Evolutionary conservation across 495 filamentous ascomycete species (phyloP).

Genomic region (Penicillium macrosclerotiorum): DNA sequence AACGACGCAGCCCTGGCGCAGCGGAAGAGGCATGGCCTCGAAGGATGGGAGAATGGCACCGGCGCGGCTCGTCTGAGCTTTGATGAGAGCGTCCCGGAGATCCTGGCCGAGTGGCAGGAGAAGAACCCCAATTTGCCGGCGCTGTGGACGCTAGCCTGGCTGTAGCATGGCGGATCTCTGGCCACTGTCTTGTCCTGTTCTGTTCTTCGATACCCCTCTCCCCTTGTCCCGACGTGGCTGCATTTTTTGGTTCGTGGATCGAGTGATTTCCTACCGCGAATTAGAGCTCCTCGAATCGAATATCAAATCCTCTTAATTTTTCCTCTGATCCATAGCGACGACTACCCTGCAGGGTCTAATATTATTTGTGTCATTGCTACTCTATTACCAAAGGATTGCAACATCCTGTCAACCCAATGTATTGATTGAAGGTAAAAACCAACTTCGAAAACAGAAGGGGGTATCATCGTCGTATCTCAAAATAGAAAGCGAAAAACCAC

Average conservation of each 20-base stretch:
- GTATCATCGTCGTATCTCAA: conserved; percentile 3
- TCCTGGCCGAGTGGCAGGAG: conserved; percentile 95
- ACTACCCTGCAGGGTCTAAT: too few species aligned
- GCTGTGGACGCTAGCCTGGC: conserved; percentile 94
- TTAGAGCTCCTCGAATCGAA: too few species aligned
- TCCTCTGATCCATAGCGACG: too few species aligned
- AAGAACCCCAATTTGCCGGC: conserved; percentile 87
- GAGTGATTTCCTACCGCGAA: too few species aligned
- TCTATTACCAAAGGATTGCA: too few species aligned
- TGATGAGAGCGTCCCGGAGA: conserved; percentile 90
- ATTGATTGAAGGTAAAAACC: too few species aligned
- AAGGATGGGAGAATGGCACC: conserved; percentile 66
- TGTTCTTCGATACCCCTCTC: conserved; percentile 5
- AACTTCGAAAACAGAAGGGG: background rate
- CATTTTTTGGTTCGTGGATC: too few species aligned
- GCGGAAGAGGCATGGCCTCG: conserved; percentile 57
- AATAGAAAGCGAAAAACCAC: too few species aligned
- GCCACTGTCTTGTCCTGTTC: background rate
- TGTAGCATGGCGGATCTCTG: conserved; percentile 47
- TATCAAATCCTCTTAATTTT: background rate
- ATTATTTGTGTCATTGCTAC: too few species aligned
- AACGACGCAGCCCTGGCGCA: conserved; percentile 82
- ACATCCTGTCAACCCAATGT: too few species aligned
- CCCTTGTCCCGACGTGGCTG: background rate
- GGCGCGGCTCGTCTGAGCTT: conserved; percentile 70